phyloP scores from a whole-genome alignment of 31 red algal genomes.

The Bonnemaisonia californica region DNA sequence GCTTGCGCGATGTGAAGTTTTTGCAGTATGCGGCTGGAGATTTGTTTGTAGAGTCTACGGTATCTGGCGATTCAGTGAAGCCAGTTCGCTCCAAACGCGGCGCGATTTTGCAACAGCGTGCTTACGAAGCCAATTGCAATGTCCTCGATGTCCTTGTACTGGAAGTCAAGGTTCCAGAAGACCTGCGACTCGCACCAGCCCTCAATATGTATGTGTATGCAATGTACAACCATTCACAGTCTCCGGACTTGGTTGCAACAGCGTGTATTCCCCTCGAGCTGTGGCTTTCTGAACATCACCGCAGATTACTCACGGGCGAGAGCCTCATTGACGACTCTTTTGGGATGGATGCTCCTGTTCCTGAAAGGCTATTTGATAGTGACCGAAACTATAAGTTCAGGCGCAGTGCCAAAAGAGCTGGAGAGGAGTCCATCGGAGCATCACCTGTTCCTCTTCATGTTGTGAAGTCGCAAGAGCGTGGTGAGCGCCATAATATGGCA shows the following conservation, averaged over 20 bases:
- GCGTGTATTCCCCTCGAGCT: conserved; percentile 76
- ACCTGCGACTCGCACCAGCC: conserved; percentile 71
- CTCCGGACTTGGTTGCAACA: conserved; percentile 57
- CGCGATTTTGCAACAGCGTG: conserved; percentile 77
- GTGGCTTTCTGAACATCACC: conserved; percentile 79
- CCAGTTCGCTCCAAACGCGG: conserved; percentile 64
- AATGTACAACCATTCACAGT: conserved; percentile 57
- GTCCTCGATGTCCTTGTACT: conserved; percentile 78
- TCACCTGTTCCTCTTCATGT: conserved; percentile 57
- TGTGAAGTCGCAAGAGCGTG: conserved; percentile 57
- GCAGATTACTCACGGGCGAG: conserved; percentile 69
- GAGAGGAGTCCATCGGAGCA: conserved; percentile 65
- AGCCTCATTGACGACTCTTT: conserved; percentile 81
- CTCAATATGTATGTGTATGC: conserved; percentile 81
- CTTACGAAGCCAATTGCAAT: conserved; percentile 84
- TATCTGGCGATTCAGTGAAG: conserved; percentile 55
- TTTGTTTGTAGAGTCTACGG: conserved; percentile 67
- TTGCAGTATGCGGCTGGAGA: conserved; percentile 71
- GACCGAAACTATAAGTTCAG: conserved; percentile 53
- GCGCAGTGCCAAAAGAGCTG: conserved; percentile 52
- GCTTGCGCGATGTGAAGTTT: conserved; percentile 80
- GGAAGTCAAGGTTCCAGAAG: conserved; percentile 77
- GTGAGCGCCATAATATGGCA: conserved; percentile 49
- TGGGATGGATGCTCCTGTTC: conserved; percentile 75
- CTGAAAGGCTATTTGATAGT: conserved; percentile 55